Base-by-base conservation (phyloP, 257 asterid genomes). In the Henckelia pumila region DNA sequence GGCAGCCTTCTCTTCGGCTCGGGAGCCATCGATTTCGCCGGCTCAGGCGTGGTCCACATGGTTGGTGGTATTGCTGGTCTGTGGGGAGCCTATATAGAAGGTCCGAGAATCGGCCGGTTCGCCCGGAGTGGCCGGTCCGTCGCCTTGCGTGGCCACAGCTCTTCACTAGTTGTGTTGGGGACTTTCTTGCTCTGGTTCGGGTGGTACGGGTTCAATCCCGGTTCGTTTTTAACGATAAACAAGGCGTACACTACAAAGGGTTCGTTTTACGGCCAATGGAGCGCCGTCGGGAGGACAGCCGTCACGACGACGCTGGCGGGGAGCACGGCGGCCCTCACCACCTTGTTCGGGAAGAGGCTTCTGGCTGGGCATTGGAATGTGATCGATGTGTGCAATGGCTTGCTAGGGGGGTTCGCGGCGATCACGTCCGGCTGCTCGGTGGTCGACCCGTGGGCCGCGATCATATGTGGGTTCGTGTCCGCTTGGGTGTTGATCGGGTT, bases 391-490 rank as follows among this genome's bases (percentile, higher is more conserved):
- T 86, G 92, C 68, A 86, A 86, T 37, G 92, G 92, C 0, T 56
- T 86, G 71, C 47, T 86, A 61, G 92, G 92, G 4, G 92, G 92
- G 7, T 86, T 86, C 21, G 92, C 92, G 0, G 89, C 92, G 0
- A 86, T 86, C 71, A 86, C 92, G n/a, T 76, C 92, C 0, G 92
- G 92, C 0, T 86, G 92, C 35, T 6, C 92, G 0, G 92, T 86
- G 63, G 92, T 86, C 0, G 89, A 86, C 73, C 92, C 92, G 0
- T 86, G 92, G 92, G 92, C 92, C 28, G 92, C 92, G 0, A 83
- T 86, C n/a, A 23, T 86, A 9, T 86, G 92, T 19, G 92, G 92
- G 0, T 86, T 86, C 8, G 83, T 81, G 5, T 79, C 92, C 0
- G 71, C 92, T 7, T 86, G 92, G 87, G 89, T 86, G 24, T 67